phyloP scores from a whole-genome alignment of 2,329 filamentous ascomycete species.

The Colletotrichum eremochloae region DNA sequence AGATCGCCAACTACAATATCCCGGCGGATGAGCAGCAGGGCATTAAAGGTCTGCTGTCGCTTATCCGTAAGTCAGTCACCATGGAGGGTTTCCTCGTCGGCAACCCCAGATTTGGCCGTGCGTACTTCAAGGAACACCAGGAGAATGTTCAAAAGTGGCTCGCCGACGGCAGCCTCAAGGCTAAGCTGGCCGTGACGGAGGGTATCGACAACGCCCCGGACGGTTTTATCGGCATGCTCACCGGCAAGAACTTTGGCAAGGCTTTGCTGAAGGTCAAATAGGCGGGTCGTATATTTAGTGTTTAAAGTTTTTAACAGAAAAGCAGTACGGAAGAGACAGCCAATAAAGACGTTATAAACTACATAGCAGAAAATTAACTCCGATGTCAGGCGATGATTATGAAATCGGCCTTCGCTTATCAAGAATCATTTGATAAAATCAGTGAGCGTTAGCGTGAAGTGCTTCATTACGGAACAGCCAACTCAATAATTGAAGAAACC shows the following conservation, averaged over 20 bases:
- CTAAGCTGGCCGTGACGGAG: conserved; percentile 75
- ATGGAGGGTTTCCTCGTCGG: conserved; percentile 85
- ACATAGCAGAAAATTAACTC: too few species aligned
- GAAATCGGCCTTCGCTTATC: background rate
- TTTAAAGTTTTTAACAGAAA: background rate
- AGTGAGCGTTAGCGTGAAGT: background rate
- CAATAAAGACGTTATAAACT: background rate
- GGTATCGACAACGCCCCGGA: conserved; percentile 84
- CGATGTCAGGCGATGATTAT: background rate
- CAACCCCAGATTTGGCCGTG: conserved; percentile 75
- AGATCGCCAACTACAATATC: conserved; percentile 81
- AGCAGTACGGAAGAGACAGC: too few species aligned
- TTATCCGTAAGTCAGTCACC: conserved; percentile 76
- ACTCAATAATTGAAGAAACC: background rate
- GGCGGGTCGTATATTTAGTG: background rate
- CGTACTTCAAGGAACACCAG: conserved; percentile 78
- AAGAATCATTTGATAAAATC: background rate
- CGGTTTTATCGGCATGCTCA: conserved; percentile 79
- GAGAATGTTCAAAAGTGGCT: conserved; percentile 83
- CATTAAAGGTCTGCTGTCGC: conserved; percentile 73
- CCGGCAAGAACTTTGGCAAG: conserved; percentile 89
- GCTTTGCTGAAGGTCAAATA: conserved; percentile 74
- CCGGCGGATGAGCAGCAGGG: conserved; percentile 68
- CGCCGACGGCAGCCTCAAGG: conserved; percentile 81
- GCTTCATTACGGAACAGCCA: background rate